phyloP scores from a whole-genome alignment of 2,329 filamentous ascomycete genomes.

The Lachnellula arida region DNA sequence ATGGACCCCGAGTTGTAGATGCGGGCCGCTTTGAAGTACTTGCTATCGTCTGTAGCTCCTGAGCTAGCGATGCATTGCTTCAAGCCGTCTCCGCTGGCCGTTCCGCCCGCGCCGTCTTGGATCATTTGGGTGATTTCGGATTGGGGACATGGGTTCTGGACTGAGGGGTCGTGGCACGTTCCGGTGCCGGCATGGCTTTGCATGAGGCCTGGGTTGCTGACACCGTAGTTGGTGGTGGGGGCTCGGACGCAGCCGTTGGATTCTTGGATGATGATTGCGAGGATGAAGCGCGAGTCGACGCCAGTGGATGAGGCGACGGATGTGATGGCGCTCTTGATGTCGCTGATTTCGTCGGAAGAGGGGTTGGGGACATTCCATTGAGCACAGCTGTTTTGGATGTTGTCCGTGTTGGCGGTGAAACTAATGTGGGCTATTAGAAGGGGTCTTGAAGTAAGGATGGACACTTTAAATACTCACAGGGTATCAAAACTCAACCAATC shows the following conservation, averaged over 20 bases:
- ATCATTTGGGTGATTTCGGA: slow-evolving; percentile 32
- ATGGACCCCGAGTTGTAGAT: slow-evolving; percentile 40
- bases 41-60: slow-evolving; percentile 25
- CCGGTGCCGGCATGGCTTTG: slow-evolving; percentile 16
- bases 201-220: slow-evolving; percentile 25
- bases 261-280: slow-evolving; percentile 33
- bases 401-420: slow-evolving; percentile 1
- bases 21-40: slow-evolving; percentile 35
- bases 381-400: slow-evolving; percentile 1
- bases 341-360: slow-evolving; percentile 1
- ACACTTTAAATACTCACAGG: slow-evolving; percentile 5
- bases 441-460: neutral
- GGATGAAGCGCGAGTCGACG: slow-evolving; percentile 30
- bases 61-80: slow-evolving; percentile 30
- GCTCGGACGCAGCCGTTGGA: slow-evolving; percentile 26
- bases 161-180: slow-evolving; percentile 8
- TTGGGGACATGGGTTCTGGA: slow-evolving; percentile 10
- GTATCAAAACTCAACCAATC: slow-evolving; percentile 13
- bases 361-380: slow-evolving; percentile 3
- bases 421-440: slow-evolving; percentile 1
- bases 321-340: slow-evolving; percentile 5
- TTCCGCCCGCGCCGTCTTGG: slow-evolving; percentile 35
- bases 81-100: slow-evolving; percentile 33
- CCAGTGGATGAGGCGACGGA: slow-evolving; percentile 1
- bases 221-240: slow-evolving; percentile 17